These are phyloP conservation scores for Epichloe aotearoae DNA, from an alignment of 2,329 filamentous ascomycete genomes.

Conservation along the genomic window DNA sequence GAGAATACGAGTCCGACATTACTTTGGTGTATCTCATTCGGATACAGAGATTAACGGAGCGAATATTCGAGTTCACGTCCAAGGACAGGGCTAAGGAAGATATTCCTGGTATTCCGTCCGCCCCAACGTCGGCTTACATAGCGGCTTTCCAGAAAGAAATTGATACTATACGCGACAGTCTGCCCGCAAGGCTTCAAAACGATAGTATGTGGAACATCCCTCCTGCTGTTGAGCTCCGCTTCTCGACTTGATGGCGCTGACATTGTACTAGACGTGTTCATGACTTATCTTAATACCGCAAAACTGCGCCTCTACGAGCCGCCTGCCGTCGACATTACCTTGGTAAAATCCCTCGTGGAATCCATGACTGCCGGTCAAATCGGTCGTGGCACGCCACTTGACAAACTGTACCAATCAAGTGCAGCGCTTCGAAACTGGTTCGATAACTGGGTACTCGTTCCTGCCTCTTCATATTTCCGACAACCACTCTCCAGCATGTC, in stretches of 20 bases:
- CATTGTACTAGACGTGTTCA: background rate
- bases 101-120: slow-evolving; percentile 21
- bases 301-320: slow-evolving; percentile 34
- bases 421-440: slow-evolving; percentile 36
- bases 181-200: slow-evolving; percentile 22
- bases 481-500: slow-evolving; percentile 31
- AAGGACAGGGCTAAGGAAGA: slow-evolving; percentile 22
- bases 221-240: background rate
- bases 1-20: slow-evolving; percentile 33
- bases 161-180: slow-evolving; percentile 23
- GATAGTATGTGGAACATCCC: slow-evolving; percentile 23
- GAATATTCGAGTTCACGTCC: slow-evolving; percentile 29
- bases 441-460: slow-evolving; percentile 32
- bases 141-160: slow-evolving; percentile 33
- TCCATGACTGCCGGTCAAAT: slow-evolving; percentile 25
- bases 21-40: slow-evolving; percentile 33
- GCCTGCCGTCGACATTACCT: slow-evolving; percentile 26
- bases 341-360: slow-evolving; percentile 29
- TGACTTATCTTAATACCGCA: slow-evolving; percentile 25
- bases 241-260: background rate
- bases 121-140: slow-evolving; percentile 31
- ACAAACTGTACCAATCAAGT: slow-evolving; percentile 36
- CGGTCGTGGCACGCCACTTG: slow-evolving; percentile 29
- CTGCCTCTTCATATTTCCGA: slow-evolving; percentile 28
- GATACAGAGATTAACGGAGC: slow-evolving; percentile 36